Percentiles rank a stretch among this genome's conserved stretches.
phyloP scores from a whole-genome alignment of 441 rosid genomes.

The Flueggea neowawraea region DNA sequence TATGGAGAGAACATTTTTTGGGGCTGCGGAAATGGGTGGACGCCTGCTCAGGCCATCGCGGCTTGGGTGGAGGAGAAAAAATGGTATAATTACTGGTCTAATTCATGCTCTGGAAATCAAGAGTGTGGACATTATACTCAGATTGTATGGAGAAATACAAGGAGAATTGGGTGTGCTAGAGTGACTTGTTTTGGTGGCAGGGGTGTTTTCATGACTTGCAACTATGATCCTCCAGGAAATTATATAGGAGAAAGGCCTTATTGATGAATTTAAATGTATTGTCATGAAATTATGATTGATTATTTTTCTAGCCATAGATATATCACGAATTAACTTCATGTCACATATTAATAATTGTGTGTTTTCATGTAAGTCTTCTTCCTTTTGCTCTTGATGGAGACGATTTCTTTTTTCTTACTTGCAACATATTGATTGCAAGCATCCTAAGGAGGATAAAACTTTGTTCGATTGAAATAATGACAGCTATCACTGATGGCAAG shows the following conservation, averaged over 20 bases:
- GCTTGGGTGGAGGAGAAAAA: slow-evolving; percentile 52
- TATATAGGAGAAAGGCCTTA: slow-evolving; percentile 84
- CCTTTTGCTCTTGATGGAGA: too few species aligned
- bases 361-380: too few species aligned
- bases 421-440: too few species aligned
- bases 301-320: too few species aligned
- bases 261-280: slow-evolving; percentile 15
- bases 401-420: too few species aligned
- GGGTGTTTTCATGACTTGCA: slow-evolving; percentile 83
- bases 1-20: slow-evolving; percentile 65
- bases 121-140: slow-evolving; percentile 72
- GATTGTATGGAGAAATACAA: slow-evolving; percentile 55
- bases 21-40: slow-evolving; percentile 45
- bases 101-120: slow-evolving; percentile 35
- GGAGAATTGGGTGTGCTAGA: slow-evolving; percentile 55
- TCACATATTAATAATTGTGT: too few species aligned
- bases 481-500: too few species aligned
- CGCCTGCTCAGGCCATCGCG: slow-evolving; percentile 44
- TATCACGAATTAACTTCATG: too few species aligned
- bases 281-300: too few species aligned
- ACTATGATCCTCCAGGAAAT: slow-evolving; percentile 95
- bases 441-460: too few species aligned
- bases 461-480: too few species aligned
- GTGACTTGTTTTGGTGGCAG: slow-evolving; percentile 42
- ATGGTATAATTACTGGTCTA: slow-evolving; percentile 34